Conservation (phyloP, 345 rosid genomes). For the Diplotaxis tenuifolia region DNA sequence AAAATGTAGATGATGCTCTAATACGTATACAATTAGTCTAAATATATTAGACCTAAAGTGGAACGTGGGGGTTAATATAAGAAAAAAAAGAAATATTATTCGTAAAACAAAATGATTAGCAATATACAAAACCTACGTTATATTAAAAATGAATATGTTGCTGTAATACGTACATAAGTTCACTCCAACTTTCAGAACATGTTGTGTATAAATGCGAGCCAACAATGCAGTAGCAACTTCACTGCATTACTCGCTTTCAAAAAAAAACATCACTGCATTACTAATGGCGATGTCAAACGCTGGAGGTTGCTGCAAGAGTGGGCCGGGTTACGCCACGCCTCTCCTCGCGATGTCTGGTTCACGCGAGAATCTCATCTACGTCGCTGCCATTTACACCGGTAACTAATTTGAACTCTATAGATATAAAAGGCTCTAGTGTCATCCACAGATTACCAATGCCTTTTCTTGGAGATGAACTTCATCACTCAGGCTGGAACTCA, state of each 20-base stretch:
- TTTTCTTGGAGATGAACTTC: constrained; percentile 74
- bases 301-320: constrained; percentile 52
- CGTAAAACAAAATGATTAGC: too few relatives aligned
- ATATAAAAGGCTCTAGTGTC: too few relatives aligned
- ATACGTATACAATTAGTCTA: too few relatives aligned
- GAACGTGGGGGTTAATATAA: too few relatives aligned
- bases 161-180: too few relatives aligned
- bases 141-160: too few relatives aligned
- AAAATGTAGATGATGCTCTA: too few relatives aligned
- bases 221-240: background rate
- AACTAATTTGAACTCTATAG: background rate
- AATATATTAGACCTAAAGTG: too few relatives aligned
- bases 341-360: constrained; percentile 86
- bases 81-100: too few relatives aligned
- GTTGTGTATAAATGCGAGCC: background rate
- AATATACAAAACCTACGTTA: too few relatives aligned
- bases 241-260: too few relatives aligned
- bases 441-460: constrained; percentile 74
- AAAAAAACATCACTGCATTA: constrained; percentile 7
- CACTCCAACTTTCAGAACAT: background rate
- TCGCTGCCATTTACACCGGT: constrained; percentile 79
- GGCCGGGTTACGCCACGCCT: constrained; percentile 84
- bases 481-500: constrained; percentile 86
- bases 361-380: constrained; percentile 66
- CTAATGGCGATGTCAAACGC: background rate